Percentiles rank a stretch among this genome's conserved stretches.
phyloP scores from a whole-genome alignment of 2,329 filamentous ascomycete genomes.

The Pseudogymnoascus sp. region DNA sequence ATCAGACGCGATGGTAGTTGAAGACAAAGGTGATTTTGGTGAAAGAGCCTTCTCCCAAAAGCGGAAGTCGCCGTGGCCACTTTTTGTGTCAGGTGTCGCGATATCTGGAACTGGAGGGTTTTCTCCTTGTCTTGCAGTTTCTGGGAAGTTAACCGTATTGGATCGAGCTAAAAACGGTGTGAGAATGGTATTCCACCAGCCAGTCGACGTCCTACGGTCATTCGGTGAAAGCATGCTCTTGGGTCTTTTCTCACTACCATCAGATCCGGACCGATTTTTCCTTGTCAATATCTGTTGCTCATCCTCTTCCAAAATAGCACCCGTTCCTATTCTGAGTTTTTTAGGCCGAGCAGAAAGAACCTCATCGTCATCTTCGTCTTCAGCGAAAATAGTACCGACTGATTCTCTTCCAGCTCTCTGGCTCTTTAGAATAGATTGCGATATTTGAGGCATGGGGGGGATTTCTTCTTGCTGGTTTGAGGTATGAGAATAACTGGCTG shows the following conservation, averaged over 20 bases:
- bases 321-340: constrained; percentile 33
- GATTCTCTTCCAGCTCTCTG: constrained; percentile 23
- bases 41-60: constrained; percentile 30
- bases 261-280: neutral
- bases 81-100: constrained; percentile 25
- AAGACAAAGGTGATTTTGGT: constrained; percentile 23
- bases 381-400: constrained; percentile 23
- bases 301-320: constrained; percentile 65
- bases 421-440: constrained; percentile 26
- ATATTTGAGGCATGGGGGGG: constrained; percentile 55
- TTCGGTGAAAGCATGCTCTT: constrained; percentile 18
- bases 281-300: constrained; percentile 36
- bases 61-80: constrained; percentile 18
- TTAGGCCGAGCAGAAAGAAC: constrained; percentile 1
- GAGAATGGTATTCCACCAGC: constrained; percentile 73
- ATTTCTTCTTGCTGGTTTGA: constrained; percentile 29
- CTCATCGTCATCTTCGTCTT: constrained; percentile 17
- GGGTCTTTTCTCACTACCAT: neutral
- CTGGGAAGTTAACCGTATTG: constrained; percentile 24
- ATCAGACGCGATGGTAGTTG: constrained; percentile 26
- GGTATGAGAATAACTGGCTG: constrained; percentile 32
- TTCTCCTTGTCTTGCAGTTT: neutral
- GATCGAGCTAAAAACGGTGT: constrained; percentile 52
- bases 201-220: constrained; percentile 46
- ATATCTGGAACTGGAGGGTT: constrained; percentile 24